A percentile compares a stretch with the other conserved stretches of the same genome.
Evolutionary conservation across 1,284 basidiomycete genomes (phyloP).

Genomic region (Cutaneotrichosporon spelunceum): DNA sequence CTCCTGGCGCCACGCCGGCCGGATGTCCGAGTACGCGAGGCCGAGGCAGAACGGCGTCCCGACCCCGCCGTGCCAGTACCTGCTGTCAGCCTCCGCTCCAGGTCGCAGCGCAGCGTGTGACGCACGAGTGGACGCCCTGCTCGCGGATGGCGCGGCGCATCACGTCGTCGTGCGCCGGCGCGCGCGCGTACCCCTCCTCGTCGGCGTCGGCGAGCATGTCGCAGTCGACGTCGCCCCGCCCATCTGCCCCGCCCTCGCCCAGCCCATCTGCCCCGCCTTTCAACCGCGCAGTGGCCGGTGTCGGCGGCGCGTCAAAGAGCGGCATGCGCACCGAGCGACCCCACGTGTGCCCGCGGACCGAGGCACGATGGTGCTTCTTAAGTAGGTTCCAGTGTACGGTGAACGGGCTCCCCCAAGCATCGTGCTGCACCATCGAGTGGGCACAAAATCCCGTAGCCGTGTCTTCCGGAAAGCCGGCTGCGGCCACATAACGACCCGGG

Average conservation of each 20-base stretch:
- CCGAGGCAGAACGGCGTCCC: conserved; percentile 34
- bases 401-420: conserved; percentile 50
- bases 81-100: conserved; percentile 24
- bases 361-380: conserved; percentile 53
- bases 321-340: conserved; percentile 50
- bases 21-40: conserved; percentile 42
- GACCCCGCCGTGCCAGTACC: conserved; percentile 1
- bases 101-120: too few relatives aligned
- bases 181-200: conserved; percentile 46
- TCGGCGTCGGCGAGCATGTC: conserved; percentile 55
- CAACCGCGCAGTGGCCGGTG: conserved; percentile 34
- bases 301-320: conserved; percentile 40
- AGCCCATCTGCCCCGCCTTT: conserved; percentile 28
- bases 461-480: conserved; percentile 48
- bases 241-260: conserved; percentile 33
- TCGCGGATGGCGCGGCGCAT: conserved; percentile 48
- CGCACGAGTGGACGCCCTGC: conserved; percentile 42
- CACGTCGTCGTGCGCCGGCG: conserved; percentile 41
- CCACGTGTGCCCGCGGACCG: conserved; percentile 48
- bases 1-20: conserved; percentile 24
- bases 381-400: conserved; percentile 56
- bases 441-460: conserved; percentile 48
- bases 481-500: conserved; percentile 54
- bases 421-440: conserved; percentile 55
- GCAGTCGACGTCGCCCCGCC: conserved; percentile 50